Percentiles rank a stretch among this genome's conserved stretches.
phyloP scores from a whole-genome alignment of 2,329 filamentous ascomycete genomes.

The Hypoxylon sp. region DNA sequence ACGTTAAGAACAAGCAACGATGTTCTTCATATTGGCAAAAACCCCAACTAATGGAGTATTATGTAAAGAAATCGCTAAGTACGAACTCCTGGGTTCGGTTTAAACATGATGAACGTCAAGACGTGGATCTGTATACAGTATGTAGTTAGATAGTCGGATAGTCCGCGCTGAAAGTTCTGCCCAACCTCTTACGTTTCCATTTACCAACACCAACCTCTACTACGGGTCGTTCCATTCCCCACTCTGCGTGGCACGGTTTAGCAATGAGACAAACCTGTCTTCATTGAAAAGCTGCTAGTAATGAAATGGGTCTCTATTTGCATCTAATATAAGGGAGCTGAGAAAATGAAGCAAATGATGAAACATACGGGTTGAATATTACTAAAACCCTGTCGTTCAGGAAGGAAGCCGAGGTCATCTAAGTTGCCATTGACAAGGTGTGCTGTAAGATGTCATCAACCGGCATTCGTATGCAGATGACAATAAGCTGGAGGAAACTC shows the following conservation, averaged over 20 bases:
- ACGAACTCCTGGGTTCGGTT: not conserved
- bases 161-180: constrained; percentile 5
- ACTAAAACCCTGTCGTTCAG: constrained; percentile 18
- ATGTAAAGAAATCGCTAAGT: not conserved
- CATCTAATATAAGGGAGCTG: constrained; percentile 2
- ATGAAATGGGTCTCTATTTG: constrained; percentile 18
- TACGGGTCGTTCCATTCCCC: not conserved
- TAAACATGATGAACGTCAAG: not conserved
- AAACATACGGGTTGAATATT: constrained; percentile 15
- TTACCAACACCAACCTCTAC: constrained; percentile 21
- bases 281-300: constrained; percentile 19
- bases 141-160: constrained; percentile 1
- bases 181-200: constrained; percentile 23
- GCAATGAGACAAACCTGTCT: constrained; percentile 14
- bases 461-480: constrained; percentile 25
- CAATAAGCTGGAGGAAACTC: constrained; percentile 31
- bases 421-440: constrained; percentile 10
- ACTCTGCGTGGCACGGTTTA: constrained; percentile 13
- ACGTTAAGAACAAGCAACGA: not conserved
- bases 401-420: constrained; percentile 3
- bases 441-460: constrained; percentile 22
- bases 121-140: constrained; percentile 6
- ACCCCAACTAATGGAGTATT: not conserved
- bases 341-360: constrained; percentile 14
- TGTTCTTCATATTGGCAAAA: not conserved